Evolutionary conservation across 257 asterid species (phyloP).

Genomic region (Lithospermum erythrorhizon): DNA sequence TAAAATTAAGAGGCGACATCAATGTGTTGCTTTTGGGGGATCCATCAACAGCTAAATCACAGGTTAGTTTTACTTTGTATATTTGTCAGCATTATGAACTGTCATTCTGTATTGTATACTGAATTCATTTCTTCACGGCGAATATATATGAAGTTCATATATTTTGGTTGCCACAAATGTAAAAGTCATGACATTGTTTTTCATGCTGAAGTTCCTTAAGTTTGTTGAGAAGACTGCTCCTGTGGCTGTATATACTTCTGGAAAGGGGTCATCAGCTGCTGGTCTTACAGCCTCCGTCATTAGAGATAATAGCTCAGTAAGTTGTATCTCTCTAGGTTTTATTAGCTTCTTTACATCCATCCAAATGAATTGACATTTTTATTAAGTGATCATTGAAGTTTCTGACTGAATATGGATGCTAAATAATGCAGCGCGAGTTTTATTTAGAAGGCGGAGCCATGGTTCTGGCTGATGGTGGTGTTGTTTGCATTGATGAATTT

Average conservation of each 20-base stretch:
- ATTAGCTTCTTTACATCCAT: neutral
- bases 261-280: constrained; percentile 99
- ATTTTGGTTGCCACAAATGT: neutral
- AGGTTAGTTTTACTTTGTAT: constrained; percentile 34
- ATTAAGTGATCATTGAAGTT: constrained; percentile 2
- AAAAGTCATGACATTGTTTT: constrained; percentile 5
- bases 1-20: constrained; percentile 93
- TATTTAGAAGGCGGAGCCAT: constrained; percentile 99
- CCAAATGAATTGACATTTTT: neutral
- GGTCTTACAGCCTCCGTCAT: constrained; percentile 98
- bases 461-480: constrained; percentile 99
- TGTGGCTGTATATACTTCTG: constrained; percentile 89
- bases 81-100: neutral
- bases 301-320: constrained; percentile 91
- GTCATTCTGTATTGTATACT: neutral
- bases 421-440: constrained; percentile 70
- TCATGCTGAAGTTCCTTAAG: constrained; percentile 66
- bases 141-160: neutral
- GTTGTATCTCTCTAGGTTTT: constrained; percentile 13
- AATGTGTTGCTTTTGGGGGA: constrained; percentile 94
- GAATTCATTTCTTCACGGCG: neutral
- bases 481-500: constrained; percentile 96
- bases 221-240: constrained; percentile 99
- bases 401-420: constrained; percentile 6
- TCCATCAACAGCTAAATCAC: constrained; percentile 99